phyloP scores from a whole-genome alignment of 1,139 yeast genomes.

The Zygosaccharomyces pseudobailii region DNA sequence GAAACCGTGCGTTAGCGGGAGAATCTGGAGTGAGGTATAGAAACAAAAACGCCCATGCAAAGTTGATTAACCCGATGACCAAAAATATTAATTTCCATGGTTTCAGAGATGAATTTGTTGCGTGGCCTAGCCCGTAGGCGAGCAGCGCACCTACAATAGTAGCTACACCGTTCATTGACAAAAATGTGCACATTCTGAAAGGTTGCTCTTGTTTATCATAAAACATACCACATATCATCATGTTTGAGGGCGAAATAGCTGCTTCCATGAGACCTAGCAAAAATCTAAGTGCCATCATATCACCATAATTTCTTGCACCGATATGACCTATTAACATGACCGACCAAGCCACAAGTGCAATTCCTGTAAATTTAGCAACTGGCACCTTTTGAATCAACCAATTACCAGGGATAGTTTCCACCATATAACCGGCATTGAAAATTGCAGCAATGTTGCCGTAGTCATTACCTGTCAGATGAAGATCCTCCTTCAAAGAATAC shows the following conservation, averaged over 20 bases:
- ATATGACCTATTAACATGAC: conserved; percentile 41
- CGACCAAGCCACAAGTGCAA: conserved; percentile 42
- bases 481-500: conserved; percentile 31
- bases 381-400: conserved; percentile 47
- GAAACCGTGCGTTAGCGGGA: conserved; percentile 48
- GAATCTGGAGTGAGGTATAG: conserved; percentile 44
- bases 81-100: conserved; percentile 46
- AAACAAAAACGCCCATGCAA: conserved; percentile 44
- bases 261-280: conserved; percentile 47
- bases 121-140: conserved; percentile 42
- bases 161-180: conserved; percentile 49
- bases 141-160: conserved; percentile 45
- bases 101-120: conserved; percentile 23
- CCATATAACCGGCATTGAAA: conserved; percentile 48
- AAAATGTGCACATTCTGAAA: conserved; percentile 44
- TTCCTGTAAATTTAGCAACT: conserved; percentile 42
- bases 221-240: conserved; percentile 45
- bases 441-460: conserved; percentile 38
- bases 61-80: conserved; percentile 43
- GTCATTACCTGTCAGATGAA: conserved; percentile 15
- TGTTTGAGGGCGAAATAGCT: conserved; percentile 46
- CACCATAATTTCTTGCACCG: conserved; percentile 38
- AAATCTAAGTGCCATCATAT: conserved; percentile 41
- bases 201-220: conserved; percentile 46
- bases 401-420: conserved; percentile 44